A percentile compares a stretch with the other conserved stretches of the same genome.
Conservation (phyloP, 164 flowering plant genomes). For the Paratinospora sagittata region DNA sequence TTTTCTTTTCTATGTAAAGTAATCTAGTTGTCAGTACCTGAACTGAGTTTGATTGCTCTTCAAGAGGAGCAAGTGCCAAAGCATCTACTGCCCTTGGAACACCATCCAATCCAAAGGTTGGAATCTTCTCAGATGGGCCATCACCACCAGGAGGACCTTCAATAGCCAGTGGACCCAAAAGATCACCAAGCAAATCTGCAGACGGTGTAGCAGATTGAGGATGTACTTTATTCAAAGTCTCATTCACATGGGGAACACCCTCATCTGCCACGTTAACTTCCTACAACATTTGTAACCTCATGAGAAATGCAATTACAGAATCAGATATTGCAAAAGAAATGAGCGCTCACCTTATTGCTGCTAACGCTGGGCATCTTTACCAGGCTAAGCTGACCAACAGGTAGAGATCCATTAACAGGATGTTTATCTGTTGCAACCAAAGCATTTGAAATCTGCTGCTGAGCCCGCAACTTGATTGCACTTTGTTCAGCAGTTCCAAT, state of each 20-base stretch:
- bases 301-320: not conserved
- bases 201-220: slow-evolving; percentile 53
- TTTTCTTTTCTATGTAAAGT: too few species aligned
- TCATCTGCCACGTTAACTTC: slow-evolving; percentile 41
- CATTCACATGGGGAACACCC: slow-evolving; percentile 49
- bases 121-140: slow-evolving; percentile 35
- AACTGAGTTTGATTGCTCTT: slow-evolving; percentile 54
- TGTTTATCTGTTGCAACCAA: slow-evolving; percentile 72
- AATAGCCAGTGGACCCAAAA: slow-evolving; percentile 82
- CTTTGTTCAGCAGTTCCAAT: slow-evolving; percentile 96
- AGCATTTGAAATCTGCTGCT: slow-evolving; percentile 86
- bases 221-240: slow-evolving; percentile 51
- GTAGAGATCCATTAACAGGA: slow-evolving; percentile 59
- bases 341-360: slow-evolving; percentile 42
- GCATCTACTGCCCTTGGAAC: slow-evolving; percentile 46
- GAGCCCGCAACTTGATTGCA: slow-evolving; percentile 85
- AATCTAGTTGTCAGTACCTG: slow-evolving; percentile 44
- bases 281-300: slow-evolving; percentile 28
- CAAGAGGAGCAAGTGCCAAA: slow-evolving; percentile 78
- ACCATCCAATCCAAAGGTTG: slow-evolving; percentile 37
- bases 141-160: slow-evolving; percentile 72
- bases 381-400: slow-evolving; percentile 52
- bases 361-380: slow-evolving; percentile 68
- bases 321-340: not conserved
- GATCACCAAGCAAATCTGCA: slow-evolving; percentile 88